Conservation (phyloP, 2,329 filamentous ascomycete species). For the Pseudogymnoascus sp. region DNA sequence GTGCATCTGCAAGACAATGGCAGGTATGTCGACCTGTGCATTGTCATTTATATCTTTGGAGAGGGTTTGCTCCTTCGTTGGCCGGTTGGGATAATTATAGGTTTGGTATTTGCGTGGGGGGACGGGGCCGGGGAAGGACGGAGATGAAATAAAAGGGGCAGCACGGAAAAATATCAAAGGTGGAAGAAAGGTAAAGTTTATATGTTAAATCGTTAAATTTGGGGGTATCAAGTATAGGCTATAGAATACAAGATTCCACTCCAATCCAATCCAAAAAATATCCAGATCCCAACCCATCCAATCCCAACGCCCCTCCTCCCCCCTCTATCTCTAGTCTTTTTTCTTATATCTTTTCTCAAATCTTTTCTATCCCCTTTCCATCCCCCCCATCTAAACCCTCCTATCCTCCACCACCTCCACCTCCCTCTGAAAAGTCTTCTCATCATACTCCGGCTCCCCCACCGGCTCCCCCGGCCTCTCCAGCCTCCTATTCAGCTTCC, state of each 20-base stretch:
- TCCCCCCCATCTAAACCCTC: not conserved
- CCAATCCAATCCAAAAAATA: not conserved
- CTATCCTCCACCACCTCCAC: not conserved
- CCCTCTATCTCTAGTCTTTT: too few species aligned
- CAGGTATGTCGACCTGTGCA: too few species aligned
- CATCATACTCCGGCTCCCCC: not conserved
- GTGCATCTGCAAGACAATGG: too few species aligned
- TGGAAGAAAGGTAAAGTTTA: not conserved
- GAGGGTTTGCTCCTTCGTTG: too few species aligned
- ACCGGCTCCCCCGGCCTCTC: not conserved
- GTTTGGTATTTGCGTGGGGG: too few species aligned
- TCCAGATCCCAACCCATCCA: not conserved
- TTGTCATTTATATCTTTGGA: too few species aligned
- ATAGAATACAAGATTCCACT: slow-evolving; percentile 2
- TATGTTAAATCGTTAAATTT: not conserved
- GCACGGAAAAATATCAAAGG: too few species aligned
- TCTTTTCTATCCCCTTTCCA: too few species aligned
- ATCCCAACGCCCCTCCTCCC: not conserved
- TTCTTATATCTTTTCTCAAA: too few species aligned
- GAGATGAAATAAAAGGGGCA: too few species aligned
- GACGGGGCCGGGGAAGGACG: too few species aligned
- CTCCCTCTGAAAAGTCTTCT: not conserved
- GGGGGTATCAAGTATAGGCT: not conserved
- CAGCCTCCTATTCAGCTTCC: not conserved
- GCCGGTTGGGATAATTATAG: too few species aligned